phyloP scores from a whole-genome alignment of 2,329 filamentous ascomycete species.

The Graphilbum sp. region DNA sequence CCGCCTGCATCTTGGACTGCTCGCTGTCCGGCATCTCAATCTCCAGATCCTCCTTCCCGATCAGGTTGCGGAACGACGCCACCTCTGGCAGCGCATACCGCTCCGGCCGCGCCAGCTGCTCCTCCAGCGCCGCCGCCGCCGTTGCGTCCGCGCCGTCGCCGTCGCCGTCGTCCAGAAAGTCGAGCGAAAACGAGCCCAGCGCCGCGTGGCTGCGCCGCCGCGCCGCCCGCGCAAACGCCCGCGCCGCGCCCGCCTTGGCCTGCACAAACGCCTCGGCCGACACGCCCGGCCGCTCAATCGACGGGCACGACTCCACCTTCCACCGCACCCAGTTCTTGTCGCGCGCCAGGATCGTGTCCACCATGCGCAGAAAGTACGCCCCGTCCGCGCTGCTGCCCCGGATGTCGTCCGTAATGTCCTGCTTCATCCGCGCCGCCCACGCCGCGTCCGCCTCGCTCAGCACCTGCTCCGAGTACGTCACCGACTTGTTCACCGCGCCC shows the following conservation, averaged over 20 bases:
- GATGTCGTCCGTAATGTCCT: slow-evolving; percentile 66
- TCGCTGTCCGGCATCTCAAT: slow-evolving; percentile 62
- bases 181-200: slow-evolving; percentile 58
- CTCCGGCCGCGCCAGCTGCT: slow-evolving; percentile 46
- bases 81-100: slow-evolving; percentile 55
- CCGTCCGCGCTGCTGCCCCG: slow-evolving; percentile 61
- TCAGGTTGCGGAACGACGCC: slow-evolving; percentile 53
- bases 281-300: slow-evolving; percentile 64
- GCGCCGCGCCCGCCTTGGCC: slow-evolving; percentile 49
- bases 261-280: slow-evolving; percentile 51
- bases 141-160: slow-evolving; percentile 13
- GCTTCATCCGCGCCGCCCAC: slow-evolving; percentile 71
- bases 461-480: slow-evolving; percentile 62
- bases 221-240: slow-evolving; percentile 44
- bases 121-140: slow-evolving; percentile 39
- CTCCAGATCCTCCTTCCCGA: slow-evolving; percentile 70
- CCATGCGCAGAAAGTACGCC: slow-evolving; percentile 88
- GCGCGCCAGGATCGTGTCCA: slow-evolving; percentile 84
- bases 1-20: slow-evolving; percentile 34
- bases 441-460: slow-evolving; percentile 74
- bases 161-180: slow-evolving; percentile 58
- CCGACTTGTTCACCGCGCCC: slow-evolving; percentile 65
- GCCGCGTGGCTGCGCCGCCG: slow-evolving; percentile 51
- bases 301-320: slow-evolving; percentile 88
- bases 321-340: slow-evolving; percentile 99